phyloP scores from a whole-genome alignment of 202 grass and related monocot genomes.

The Brachypodium distachyon region DNA sequence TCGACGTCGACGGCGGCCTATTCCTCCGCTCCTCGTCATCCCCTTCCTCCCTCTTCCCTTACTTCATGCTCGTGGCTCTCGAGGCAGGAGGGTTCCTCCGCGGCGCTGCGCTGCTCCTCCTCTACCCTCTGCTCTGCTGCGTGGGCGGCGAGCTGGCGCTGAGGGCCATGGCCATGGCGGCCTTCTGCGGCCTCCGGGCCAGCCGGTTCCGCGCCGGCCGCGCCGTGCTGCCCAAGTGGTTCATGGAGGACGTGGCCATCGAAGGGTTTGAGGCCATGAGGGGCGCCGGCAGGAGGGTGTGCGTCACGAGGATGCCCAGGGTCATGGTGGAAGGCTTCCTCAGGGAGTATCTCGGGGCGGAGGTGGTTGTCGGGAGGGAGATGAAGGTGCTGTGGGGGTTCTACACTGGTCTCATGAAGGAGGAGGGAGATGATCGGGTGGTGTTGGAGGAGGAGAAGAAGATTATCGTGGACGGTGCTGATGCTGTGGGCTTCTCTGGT shows the following conservation, averaged over 20 bases:
- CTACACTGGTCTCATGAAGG: constrained; percentile 35
- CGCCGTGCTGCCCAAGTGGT: constrained; percentile 54
- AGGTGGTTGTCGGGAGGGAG: constrained; percentile 32
- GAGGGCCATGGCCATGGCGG: constrained; percentile 16
- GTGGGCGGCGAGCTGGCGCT: neutral
- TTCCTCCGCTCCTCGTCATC: constrained; percentile 8
- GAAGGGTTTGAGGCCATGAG: constrained; percentile 19
- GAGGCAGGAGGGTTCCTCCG: constrained; percentile 57
- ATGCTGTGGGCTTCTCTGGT: constrained; percentile 21
- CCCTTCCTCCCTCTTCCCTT: constrained; percentile 37
- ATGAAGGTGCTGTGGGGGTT: constrained; percentile 33
- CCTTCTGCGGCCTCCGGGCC: constrained; percentile 31
- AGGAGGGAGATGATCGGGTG: neutral
- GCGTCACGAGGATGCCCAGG: constrained; percentile 29
- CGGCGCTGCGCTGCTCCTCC: constrained; percentile 30
- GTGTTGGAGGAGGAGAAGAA: neutral
- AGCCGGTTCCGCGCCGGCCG: constrained; percentile 21
- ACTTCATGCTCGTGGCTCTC: constrained; percentile 72
- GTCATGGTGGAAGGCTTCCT: constrained; percentile 63
- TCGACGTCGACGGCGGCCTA: constrained; percentile 34
- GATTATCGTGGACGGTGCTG: neutral
- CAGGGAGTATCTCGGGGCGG: constrained; percentile 26
- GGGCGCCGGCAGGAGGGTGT: neutral
- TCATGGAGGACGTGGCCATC: constrained; percentile 37
- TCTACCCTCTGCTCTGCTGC: constrained; percentile 31